A percentile compares a stretch with the other conserved stretches of the same genome.
Conservation (phyloP, 495 filamentous ascomycete species). For the Margaritispora aquatica region DNA sequence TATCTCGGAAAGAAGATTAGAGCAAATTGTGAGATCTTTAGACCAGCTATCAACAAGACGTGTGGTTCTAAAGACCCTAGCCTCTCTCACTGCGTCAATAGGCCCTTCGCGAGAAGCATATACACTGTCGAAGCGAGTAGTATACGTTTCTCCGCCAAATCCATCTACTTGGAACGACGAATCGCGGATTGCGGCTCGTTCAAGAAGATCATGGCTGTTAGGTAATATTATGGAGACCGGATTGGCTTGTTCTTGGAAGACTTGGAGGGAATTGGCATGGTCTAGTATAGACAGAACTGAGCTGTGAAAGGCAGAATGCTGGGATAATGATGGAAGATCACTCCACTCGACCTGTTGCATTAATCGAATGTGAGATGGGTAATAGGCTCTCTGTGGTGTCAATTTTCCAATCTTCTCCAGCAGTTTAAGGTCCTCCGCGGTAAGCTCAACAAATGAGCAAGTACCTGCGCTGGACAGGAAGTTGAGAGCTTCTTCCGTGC, state of each 20-base stretch:
- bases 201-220: no score
- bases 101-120: conserved; percentile 28
- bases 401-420: conserved; percentile 41
- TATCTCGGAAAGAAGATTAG: conserved; percentile 12
- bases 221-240: no score
- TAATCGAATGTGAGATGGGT: conserved; percentile 35
- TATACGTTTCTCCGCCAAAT: conserved; percentile 48
- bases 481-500: conserved; percentile 53
- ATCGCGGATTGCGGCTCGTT: conserved; percentile 39
- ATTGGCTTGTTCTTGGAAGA: no score
- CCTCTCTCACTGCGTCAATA: no score
- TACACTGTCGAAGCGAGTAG: conserved; percentile 24
- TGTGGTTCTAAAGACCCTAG: no score
- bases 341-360: conserved; percentile 42
- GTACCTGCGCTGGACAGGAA: conserved; percentile 43
- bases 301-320: conserved; percentile 42
- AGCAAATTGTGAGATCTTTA: conserved; percentile 1
- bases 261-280: no score
- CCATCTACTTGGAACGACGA: conserved; percentile 39
- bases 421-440: conserved; percentile 30
- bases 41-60: conserved; percentile 20
- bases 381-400: conserved; percentile 43
- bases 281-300: conserved; percentile 36
- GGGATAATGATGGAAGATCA: conserved; percentile 37
- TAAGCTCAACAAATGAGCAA: conserved; percentile 42